Percentiles rank a stretch among this genome's conserved stretches.
Evolutionary conservation across 1,284 basidiomycete genomes (phyloP).

Genomic region (Microbotryum violaceum): DNA sequence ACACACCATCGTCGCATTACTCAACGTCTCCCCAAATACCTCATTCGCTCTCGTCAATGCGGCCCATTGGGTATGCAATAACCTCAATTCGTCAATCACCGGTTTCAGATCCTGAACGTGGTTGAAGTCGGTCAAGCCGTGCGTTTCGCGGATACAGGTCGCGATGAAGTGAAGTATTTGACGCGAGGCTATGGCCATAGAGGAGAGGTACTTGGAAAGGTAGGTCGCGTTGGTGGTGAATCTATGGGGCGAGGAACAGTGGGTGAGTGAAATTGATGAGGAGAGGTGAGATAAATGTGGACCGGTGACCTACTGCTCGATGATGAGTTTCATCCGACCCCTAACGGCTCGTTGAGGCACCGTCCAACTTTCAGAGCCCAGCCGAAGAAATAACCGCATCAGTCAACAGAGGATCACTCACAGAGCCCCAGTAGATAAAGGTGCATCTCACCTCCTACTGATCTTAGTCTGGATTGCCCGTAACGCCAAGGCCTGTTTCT

Average conservation of each 20-base stretch:
- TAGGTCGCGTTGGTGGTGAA: neutral
- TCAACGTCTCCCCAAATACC: neutral
- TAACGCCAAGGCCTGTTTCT: neutral
- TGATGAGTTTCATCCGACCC: neutral
- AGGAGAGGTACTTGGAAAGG: neutral
- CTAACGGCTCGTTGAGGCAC: conserved; percentile 1
- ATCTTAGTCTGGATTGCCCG: neutral
- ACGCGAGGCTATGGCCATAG: neutral
- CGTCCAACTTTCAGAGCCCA: neutral
- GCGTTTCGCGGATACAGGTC: neutral
- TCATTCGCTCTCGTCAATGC: neutral
- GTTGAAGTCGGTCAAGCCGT: neutral
- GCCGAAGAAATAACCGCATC: neutral
- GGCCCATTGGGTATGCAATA: neutral
- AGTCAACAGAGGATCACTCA: no score
- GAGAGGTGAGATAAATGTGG: no score
- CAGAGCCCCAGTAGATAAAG: neutral
- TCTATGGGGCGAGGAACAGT: no score
- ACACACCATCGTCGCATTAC: neutral
- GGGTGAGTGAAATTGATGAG: no score
- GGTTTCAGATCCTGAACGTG: neutral
- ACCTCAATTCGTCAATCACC: neutral
- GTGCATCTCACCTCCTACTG: neutral
- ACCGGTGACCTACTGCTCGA: neutral
- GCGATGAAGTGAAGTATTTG: conserved; percentile 1